These are phyloP conservation scores for Penicillium verhagenii DNA, from an alignment of 495 filamentous ascomycete species.

Conservation along the genomic window DNA sequence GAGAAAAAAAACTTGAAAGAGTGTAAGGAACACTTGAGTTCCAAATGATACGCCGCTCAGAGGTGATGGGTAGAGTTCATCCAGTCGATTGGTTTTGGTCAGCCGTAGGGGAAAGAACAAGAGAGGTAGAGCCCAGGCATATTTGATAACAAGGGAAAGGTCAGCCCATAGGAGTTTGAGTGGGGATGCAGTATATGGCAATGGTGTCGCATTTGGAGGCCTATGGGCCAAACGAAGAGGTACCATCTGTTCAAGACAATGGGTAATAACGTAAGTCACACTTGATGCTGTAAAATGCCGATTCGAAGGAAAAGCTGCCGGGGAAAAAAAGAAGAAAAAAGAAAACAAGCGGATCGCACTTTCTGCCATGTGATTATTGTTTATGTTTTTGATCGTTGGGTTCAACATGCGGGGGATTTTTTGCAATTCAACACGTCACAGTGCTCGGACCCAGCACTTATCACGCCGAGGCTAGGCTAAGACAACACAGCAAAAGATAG, in stretches of 20 bases:
- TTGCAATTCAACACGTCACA: too few species aligned
- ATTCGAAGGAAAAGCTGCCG: too few species aligned
- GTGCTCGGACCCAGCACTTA: not conserved
- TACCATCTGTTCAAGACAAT: not conserved
- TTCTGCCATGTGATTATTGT: not conserved
- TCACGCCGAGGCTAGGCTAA: too few species aligned
- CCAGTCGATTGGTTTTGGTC: conserved; percentile 47
- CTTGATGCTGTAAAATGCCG: too few species aligned
- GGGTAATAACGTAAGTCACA: too few species aligned
- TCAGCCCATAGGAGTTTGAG: conserved; percentile 54
- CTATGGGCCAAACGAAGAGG: conserved; percentile 11
- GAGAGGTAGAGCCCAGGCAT: conserved; percentile 49
- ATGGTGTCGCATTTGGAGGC: conserved; percentile 18
- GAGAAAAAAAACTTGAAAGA: conserved; percentile 37
- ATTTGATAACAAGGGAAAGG: conserved; percentile 50
- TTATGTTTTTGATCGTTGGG: not conserved
- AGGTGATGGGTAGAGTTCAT: conserved; percentile 55
- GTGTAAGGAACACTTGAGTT: conserved; percentile 50
- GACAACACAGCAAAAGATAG: too few species aligned
- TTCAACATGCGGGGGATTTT: not conserved
- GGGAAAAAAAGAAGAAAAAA: too few species aligned
- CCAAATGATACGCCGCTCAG: conserved; percentile 49
- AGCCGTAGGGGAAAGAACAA: conserved; percentile 54
- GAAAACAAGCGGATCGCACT: not conserved
- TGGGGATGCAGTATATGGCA: conserved; percentile 60